Evolutionary conservation across 257 asterid genomes (phyloP).

Genomic region (Galeopsis tetrahit): DNA sequence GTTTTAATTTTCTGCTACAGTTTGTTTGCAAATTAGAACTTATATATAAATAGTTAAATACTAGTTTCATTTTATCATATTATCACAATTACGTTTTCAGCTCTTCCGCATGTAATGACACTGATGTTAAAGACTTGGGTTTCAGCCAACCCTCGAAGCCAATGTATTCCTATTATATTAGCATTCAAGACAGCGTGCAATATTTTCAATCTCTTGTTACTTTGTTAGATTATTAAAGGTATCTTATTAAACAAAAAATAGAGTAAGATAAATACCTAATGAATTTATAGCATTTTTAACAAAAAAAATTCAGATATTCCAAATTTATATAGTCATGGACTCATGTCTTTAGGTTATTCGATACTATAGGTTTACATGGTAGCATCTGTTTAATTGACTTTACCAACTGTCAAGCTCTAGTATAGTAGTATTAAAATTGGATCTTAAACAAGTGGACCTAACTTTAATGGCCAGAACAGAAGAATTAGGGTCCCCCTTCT

Average conservation of each 20-base stretch:
- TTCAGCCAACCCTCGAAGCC: neutral
- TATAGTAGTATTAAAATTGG: conserved; percentile 8
- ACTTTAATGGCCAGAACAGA: neutral
- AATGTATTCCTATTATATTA: neutral
- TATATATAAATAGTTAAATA: neutral
- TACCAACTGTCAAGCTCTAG: neutral
- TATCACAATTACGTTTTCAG: neutral
- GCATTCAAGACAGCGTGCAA: neutral
- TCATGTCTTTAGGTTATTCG: neutral
- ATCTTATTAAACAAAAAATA: neutral
- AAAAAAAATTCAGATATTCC: neutral
- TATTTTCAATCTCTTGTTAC: neutral
- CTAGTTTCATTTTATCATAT: neutral
- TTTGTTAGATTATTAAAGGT: neutral
- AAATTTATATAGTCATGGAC: neutral
- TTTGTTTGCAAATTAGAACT: neutral
- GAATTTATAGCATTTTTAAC: neutral
- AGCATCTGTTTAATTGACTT: neutral
- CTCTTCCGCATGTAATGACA: neutral
- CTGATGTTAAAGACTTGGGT: neutral
- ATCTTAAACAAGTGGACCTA: neutral
- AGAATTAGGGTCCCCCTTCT: neutral
- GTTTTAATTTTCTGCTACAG: neutral
- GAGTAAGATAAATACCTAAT: neutral
- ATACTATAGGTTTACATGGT: neutral